Evolutionary conservation across 2,329 filamentous ascomycete species (phyloP), one percentile per base, ranked within the genome.

Genomic region (Lachnellula suecica): DNA sequence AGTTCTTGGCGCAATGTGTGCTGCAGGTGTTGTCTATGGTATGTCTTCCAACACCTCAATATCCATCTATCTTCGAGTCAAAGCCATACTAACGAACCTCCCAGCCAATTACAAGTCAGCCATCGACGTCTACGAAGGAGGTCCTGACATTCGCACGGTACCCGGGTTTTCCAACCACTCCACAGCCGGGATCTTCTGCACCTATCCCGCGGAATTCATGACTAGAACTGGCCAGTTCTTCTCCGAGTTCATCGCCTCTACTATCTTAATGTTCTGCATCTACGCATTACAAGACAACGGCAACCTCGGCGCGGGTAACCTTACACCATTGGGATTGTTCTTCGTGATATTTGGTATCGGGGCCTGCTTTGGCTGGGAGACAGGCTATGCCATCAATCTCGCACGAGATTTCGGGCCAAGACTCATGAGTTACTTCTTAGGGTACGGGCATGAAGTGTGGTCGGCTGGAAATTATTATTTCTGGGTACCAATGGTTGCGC

Each of bases 291-390:
- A 85, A 52, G 84, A 86, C 56, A 71, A 74, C 44, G 73, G 78
- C 13, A 83, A 82, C 3, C 49, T 62, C 2, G 61, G 61, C 5
- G 82, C 83, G 1, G 81, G 81, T 0, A 74, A 76, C 1, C 60
- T 83, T 22, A 74, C 79, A 44, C 84, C 85, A 0, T 69, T 90
- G 2, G 79, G 73, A 8, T 69, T 89, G 3, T 88, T 89, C 72
- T 89, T 89, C 68, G 74, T 89, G 24, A 83, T 90, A 53, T 89
- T 90, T 63, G 87, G 85, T 9, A 85, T 90, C 35, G 86, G 85
- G 20, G 83, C 84, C 35, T 87, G 84, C 64, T 89, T 88, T 61
- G 87, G 87, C 4, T 89, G 85, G 84, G 82, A 90, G 66, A 91
- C 87, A 0, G 86, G 87, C 22, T 91, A 88, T 70, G 87, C 87